A percentile compares a stretch with the other conserved stretches of the same genome.
These are phyloP conservation scores for Mollisiaceae sp. DNA, from an alignment of 2,329 filamentous ascomycete genomes.

Conservation along the genomic window DNA sequence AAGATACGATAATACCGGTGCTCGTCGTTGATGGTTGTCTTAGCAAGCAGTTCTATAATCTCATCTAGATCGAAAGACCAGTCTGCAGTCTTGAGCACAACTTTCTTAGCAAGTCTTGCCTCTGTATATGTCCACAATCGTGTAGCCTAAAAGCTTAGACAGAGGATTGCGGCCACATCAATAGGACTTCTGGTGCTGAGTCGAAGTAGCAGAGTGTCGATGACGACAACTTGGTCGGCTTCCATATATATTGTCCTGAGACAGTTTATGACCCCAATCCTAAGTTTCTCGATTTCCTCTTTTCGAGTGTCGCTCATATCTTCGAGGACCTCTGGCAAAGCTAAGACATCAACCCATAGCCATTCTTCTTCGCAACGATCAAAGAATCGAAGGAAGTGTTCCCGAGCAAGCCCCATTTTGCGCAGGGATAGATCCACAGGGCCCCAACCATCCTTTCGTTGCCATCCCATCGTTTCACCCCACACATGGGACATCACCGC, in stretches of 20 bases:
- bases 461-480: background rate
- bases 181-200: background rate
- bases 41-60: background rate
- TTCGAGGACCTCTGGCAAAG: background rate
- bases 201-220: background rate
- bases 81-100: background rate
- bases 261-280: background rate
- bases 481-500: background rate
- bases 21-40: background rate
- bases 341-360: background rate
- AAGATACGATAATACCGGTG: background rate
- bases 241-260: background rate
- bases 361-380: background rate
- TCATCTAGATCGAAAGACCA: background rate
- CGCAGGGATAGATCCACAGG: background rate
- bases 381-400: constrained; percentile 1
- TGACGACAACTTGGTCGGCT: background rate
- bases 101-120: background rate
- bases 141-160: background rate
- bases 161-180: background rate
- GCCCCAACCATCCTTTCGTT: background rate
- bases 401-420: background rate
- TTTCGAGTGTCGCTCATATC: background rate
- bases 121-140: background rate
- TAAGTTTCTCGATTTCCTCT: background rate